Base-by-base conservation (phyloP, 257 asterid genomes). In the Primulina huaijiensis region DNA sequence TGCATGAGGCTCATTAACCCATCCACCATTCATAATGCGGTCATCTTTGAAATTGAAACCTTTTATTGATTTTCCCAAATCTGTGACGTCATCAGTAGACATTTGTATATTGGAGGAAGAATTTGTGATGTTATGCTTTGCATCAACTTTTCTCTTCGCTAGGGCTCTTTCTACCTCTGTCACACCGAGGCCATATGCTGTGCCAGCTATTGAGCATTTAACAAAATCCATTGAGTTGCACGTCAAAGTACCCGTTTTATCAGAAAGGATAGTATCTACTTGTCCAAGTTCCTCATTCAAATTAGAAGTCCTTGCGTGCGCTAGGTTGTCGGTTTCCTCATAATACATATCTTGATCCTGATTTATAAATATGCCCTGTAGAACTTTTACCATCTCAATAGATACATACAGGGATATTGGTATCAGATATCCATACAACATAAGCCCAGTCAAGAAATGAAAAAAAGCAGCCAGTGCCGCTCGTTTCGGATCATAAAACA, bases 351-450 rank as follows among this genome's bases (percentile, higher is more conserved):
- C 87, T 50, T 58, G 87, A 68, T 93, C 99, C 71, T 82, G 96
- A 77, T 93, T 93, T 55, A 90, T 89, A 70, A 93, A 93, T 66
- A 89, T 73, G 66, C 92, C 80, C 74, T 93, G 99, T 66, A 93
- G 68, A 23, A 93, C 96, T 80, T 93, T 93, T n/a, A 93, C 99
- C 60, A 93, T 72, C 82, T 93, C 99, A 53, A 93, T 93, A 4
- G 99, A 93, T n/a, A 93, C 95, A 6, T 93, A 93, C 0, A 93
- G 76, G 34, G 99, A 93, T 74, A 93, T 93, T n/a, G 99, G 99
- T 69, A 93, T 90, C 65, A 93, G 60, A 77, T 91, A 93, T 43
- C 96, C 97, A 59, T 93, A 93, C 81, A 93, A 58, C 97, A 93
- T 89, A 60, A 93, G 97, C 60, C 81, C 99, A 0, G 97, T 93